These are phyloP conservation scores for Penicillium janthinellum DNA, from an alignment of 2,329 filamentous ascomycete genomes.

Conservation along the genomic window DNA sequence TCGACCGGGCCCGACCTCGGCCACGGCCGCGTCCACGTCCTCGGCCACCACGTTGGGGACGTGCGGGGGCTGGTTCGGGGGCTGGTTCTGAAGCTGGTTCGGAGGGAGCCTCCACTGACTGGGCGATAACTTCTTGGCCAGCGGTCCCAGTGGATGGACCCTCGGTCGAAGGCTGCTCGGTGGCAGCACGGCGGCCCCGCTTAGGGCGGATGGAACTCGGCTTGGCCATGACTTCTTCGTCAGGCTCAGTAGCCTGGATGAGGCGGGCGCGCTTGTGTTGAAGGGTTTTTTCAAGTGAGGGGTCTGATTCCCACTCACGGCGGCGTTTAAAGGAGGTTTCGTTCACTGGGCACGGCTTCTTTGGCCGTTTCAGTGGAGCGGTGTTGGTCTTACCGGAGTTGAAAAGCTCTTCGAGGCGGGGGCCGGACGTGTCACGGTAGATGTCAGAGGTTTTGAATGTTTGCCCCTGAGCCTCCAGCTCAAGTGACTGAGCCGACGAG, in stretches of 20 bases:
- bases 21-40: conserved; percentile 5
- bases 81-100: not conserved
- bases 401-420: conserved; percentile 23
- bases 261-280: conserved; percentile 19
- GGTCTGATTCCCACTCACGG: conserved; percentile 32
- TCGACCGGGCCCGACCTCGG: not conserved
- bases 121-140: not conserved
- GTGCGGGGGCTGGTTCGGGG: not conserved
- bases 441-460: conserved; percentile 24
- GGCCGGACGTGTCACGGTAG: conserved; percentile 26
- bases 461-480: conserved; percentile 36
- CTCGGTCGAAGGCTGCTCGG: conserved; percentile 9
- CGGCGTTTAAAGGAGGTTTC: conserved; percentile 32
- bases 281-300: conserved; percentile 31
- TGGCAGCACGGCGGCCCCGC: conserved; percentile 6
- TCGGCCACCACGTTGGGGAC: not conserved
- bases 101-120: not conserved
- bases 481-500: conserved; percentile 44
- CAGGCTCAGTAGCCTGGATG: conserved; percentile 1
- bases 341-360: conserved; percentile 25
- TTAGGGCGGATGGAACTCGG: conserved; percentile 16
- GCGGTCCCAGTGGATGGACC: not conserved
- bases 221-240: conserved; percentile 2
- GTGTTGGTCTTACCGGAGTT: conserved; percentile 30
- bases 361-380: conserved; percentile 29